Evolutionary conservation across 2,329 filamentous ascomycete species (phyloP).

Genomic region (Stachybotrys elegans): DNA sequence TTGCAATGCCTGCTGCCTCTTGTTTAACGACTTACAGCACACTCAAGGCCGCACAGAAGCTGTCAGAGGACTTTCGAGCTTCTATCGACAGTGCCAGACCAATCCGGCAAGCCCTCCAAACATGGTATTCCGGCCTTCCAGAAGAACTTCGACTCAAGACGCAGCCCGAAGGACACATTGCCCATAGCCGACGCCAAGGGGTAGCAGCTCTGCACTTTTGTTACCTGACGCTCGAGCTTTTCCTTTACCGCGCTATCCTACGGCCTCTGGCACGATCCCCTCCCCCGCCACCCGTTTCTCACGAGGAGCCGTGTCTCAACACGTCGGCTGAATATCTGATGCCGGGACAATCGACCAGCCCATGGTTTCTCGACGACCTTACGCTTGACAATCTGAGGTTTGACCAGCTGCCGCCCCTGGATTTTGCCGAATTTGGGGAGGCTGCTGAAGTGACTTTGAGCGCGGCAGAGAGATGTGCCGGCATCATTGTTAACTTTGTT

Average conservation of each 20-base stretch:
- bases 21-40: slow-evolving; percentile 3
- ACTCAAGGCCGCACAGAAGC: slow-evolving; percentile 7
- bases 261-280: slow-evolving; percentile 9
- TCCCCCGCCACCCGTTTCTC: slow-evolving; percentile 4
- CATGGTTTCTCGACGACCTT: slow-evolving; percentile 1
- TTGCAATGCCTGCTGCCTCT: not conserved
- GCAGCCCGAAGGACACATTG: not conserved
- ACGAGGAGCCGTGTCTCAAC: not conserved
- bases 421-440: not conserved
- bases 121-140: slow-evolving; percentile 7
- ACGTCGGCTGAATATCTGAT: not conserved
- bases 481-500: not conserved
- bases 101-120: slow-evolving; percentile 8
- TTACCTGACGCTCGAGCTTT: slow-evolving; percentile 9
- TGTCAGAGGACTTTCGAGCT: slow-evolving; percentile 8
- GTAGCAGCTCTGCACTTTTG: slow-evolving; percentile 11
- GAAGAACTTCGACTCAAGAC: not conserved
- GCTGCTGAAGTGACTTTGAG: not conserved
- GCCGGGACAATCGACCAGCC: not conserved
- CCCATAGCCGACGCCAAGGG: not conserved
- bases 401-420: not conserved
- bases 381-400: not conserved
- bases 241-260: slow-evolving; percentile 10
- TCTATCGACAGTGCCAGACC: slow-evolving; percentile 9
- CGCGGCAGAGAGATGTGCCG: not conserved